Conservation (phyloP, 495 filamentous ascomycete species). For the Chaetomium fimeti region DNA sequence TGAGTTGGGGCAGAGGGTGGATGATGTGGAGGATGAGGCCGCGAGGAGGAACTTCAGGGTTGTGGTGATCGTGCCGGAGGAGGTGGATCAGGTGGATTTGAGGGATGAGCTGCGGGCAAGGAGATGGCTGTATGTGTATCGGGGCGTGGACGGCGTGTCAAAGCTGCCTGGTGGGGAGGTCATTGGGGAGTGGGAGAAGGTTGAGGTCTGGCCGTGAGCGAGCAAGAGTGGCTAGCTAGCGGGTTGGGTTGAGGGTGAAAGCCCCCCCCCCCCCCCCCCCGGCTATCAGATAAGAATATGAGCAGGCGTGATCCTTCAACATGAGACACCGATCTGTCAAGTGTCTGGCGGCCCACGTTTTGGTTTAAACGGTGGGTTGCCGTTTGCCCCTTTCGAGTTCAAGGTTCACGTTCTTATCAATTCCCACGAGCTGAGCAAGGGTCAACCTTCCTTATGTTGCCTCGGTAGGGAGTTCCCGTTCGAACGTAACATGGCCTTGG, state of each 20-base stretch:
- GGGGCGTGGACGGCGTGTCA: constrained; percentile 36
- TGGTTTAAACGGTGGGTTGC: too few species aligned
- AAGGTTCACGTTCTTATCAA: neutral
- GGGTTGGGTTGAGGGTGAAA: neutral
- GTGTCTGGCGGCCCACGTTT: too few species aligned
- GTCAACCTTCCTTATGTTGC: neutral
- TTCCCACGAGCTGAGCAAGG: neutral
- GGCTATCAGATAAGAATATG: too few species aligned
- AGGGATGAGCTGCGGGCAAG: constrained; percentile 59
- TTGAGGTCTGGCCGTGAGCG: constrained; percentile 77
- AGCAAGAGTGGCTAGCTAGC: neutral
- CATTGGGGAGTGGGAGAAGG: constrained; percentile 65
- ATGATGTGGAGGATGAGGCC: constrained; percentile 63
- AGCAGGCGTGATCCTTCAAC: neutral
- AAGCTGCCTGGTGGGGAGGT: constrained; percentile 40
- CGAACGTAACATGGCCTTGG: neutral
- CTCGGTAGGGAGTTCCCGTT: too few species aligned
- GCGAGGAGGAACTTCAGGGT: constrained; percentile 82
- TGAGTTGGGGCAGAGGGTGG: constrained; percentile 64
- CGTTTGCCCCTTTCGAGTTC: neutral
- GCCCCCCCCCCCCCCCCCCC: too few species aligned
- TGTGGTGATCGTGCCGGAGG: constrained; percentile 74
- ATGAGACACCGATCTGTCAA: neutral
- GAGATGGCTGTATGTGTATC: constrained; percentile 65
- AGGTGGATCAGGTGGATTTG: constrained; percentile 76